phyloP scores from a whole-genome alignment of 2,329 filamentous ascomycete species.

The Fusarium begoniae region DNA sequence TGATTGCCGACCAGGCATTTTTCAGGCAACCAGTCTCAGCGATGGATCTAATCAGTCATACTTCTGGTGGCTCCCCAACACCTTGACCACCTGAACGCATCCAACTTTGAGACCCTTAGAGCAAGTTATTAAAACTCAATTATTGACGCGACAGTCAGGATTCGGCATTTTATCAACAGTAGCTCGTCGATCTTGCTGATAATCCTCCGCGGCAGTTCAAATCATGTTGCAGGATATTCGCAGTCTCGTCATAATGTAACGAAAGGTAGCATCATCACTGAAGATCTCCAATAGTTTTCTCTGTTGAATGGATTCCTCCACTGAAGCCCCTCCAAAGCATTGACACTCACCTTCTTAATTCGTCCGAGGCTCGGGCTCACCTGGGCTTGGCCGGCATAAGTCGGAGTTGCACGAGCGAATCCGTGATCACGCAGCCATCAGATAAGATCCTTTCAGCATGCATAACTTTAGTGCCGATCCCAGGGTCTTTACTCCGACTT shows the following conservation, averaged over 20 bases:
- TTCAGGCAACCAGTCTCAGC: conserved; percentile 12
- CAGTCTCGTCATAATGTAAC: conserved; percentile 18
- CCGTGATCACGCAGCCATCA: conserved; percentile 15
- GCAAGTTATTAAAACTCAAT: not conserved
- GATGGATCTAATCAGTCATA: conserved; percentile 26
- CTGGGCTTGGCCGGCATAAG: conserved; percentile 24
- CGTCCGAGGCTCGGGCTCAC: conserved; percentile 20
- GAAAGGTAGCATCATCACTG: conserved; percentile 3
- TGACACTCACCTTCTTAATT: conserved; percentile 3
- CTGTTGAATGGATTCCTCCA: conserved; percentile 14
- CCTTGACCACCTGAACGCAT: conserved; percentile 6
- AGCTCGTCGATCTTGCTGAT: not conserved
- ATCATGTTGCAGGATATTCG: conserved; percentile 1
- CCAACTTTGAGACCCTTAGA: not conserved
- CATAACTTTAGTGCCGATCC: conserved; percentile 14
- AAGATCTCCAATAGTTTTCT: conserved; percentile 14
- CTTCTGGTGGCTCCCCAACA: conserved; percentile 9
- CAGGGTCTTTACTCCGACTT: conserved; percentile 36
- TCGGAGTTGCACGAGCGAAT: conserved; percentile 36
- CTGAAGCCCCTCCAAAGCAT: conserved; percentile 17
- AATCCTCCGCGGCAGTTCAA: conserved; percentile 4
- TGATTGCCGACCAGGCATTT: conserved; percentile 13
- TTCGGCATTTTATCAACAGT: conserved; percentile 4
- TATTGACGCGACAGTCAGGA: not conserved
- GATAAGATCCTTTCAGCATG: conserved; percentile 23